Base-by-base conservation (phyloP, 495 filamentous ascomycete genomes). In the Symbiotaphrina buchneri region DNA sequence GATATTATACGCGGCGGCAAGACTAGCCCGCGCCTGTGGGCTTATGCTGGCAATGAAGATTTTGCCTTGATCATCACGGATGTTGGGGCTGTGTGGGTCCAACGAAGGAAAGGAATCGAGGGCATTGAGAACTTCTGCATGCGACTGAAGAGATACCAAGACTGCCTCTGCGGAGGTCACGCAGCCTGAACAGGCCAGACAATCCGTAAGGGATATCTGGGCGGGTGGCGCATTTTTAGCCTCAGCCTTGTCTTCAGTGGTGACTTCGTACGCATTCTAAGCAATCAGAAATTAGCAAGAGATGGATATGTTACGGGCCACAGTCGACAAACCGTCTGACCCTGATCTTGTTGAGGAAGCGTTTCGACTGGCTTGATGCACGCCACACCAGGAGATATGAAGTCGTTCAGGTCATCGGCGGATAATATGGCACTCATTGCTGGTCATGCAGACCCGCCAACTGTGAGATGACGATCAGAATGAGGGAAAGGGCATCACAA, bases 391-490 rank as follows among this genome's bases (percentile, higher is more conserved):
- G 87, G 87, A 19, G 75, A 83, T 45, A 97, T 97, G 56, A 97
- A 97, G 59, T 97, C 87, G 57, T 97, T 97, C 37, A 97, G 60
- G 50, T 92, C 82, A 54, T 95, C 84, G 38, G 75, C 79, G 30
- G 84, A 94, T 36, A 97, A 72, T 38, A 97, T 95, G 18, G 87
- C 87, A 39, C 76, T 85, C 85, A 95, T 95, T n/a, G n/a, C n/a
- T n/a, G 35, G 47, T 61, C n/a, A n/a, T 42, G 47, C 45, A 46
- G 20, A n/a, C n/a, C n/a, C n/a, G n/a, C n/a, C n/a, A n/a, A n/a
- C n/a, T n/a, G n/a, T n/a, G n/a, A n/a, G n/a, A n/a, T n/a, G n/a
- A n/a, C n/a, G n/a, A n/a, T n/a, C n/a, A n/a, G n/a, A n/a, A n/a
- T n/a, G n/a, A n/a, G n/a, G n/a, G n/a, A n/a, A n/a, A n/a, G n/a